Conservation (phyloP, 148 eudicot genomes). For the Rhododendron vialii region DNA sequence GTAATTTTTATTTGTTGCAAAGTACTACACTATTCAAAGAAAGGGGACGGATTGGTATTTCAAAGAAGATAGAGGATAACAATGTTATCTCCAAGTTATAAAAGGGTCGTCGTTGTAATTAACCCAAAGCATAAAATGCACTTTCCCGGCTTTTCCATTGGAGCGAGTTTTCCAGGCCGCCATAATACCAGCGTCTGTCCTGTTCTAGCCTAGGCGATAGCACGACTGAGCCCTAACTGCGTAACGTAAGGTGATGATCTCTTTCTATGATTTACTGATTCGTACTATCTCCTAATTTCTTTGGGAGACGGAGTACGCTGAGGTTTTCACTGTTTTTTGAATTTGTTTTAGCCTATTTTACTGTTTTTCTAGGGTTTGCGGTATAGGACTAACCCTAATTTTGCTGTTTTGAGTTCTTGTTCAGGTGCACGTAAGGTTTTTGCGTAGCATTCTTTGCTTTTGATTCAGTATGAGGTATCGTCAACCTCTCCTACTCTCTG, state of each 20-base stretch:
- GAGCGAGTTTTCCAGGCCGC: background rate
- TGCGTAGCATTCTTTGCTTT: background rate
- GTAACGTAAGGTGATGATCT: background rate
- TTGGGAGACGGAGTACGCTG: background rate
- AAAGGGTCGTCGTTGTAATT: background rate
- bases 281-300: background rate
- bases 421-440: background rate
- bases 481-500: background rate
- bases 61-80: background rate
- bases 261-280: background rate
- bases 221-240: background rate
- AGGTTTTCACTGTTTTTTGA: background rate
- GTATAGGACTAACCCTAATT: background rate
- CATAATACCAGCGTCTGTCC: background rate
- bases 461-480: conserved; percentile 13
- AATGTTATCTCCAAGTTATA: background rate
- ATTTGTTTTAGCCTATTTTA: background rate
- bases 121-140: background rate
- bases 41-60: background rate
- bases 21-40: background rate
- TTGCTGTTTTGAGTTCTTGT: background rate
- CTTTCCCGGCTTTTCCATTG: background rate
- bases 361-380: background rate
- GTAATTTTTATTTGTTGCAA: too few species aligned
- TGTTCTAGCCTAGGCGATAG: background rate